phyloP scores from a whole-genome alignment of 768 basidiomycete species.

The Leccinum disarticulatum region DNA sequence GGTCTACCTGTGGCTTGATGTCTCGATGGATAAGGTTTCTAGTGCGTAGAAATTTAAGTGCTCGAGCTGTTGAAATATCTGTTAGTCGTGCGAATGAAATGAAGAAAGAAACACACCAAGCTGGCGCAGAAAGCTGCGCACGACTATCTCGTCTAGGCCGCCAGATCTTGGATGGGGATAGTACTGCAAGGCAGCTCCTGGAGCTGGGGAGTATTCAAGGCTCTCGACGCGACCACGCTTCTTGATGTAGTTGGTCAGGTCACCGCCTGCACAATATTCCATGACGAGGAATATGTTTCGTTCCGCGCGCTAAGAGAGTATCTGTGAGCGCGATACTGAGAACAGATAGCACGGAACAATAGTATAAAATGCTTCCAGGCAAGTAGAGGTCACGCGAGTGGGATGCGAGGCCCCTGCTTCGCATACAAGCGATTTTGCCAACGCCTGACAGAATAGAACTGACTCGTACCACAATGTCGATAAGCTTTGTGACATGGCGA shows the following conservation, averaged over 20 bases:
- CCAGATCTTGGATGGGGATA: slow-evolving; percentile 92
- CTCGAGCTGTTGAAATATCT: slow-evolving; percentile 64
- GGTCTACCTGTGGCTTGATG: slow-evolving; percentile 85
- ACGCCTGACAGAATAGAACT: slow-evolving; percentile 3
- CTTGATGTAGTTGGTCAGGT: slow-evolving; percentile 96
- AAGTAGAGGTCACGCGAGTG: background rate
- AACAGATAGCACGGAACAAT: background rate
- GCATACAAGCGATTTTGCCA: background rate
- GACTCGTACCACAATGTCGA: slow-evolving; percentile 82
- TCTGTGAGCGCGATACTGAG: slow-evolving; percentile 10
- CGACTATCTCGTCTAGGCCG: slow-evolving; percentile 86
- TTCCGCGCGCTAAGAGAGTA: slow-evolving; percentile 57
- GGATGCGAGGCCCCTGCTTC: background rate
- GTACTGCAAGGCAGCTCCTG: slow-evolving; percentile 71
- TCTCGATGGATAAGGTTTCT: slow-evolving; percentile 94
- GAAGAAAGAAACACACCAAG: slow-evolving; percentile 52
- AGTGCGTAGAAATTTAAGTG: slow-evolving; percentile 87
- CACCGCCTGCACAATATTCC: slow-evolving; percentile 96
- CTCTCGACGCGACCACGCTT: slow-evolving; percentile 92
- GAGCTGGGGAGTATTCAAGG: slow-evolving; percentile 74
- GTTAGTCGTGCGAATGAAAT: background rate
- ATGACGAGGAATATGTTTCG: slow-evolving; percentile 91
- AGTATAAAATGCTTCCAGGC: background rate
- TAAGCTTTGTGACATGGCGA: slow-evolving; percentile 87
- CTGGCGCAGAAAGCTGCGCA: slow-evolving; percentile 90